These are phyloP conservation scores for Aspergillus novofumigatus DNA, from an alignment of 2,329 filamentous ascomycete species.

Conservation along the genomic window DNA sequence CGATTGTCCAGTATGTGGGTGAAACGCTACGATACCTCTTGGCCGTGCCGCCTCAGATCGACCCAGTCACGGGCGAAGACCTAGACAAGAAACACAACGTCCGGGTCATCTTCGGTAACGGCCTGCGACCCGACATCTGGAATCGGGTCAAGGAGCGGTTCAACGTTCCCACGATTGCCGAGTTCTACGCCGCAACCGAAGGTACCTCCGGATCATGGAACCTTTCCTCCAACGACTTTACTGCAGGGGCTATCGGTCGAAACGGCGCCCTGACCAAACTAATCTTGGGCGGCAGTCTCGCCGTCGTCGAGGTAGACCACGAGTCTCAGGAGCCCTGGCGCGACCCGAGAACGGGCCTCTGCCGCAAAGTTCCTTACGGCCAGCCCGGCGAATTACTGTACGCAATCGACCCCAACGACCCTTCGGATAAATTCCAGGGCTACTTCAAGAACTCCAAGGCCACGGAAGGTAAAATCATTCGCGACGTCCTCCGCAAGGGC, in stretches of 20 bases:
- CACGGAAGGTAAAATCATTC: slow-evolving; percentile 68
- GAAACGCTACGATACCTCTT: slow-evolving; percentile 82
- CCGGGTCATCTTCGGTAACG: slow-evolving; percentile 77
- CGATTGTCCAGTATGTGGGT: slow-evolving; percentile 80
- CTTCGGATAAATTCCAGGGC: slow-evolving; percentile 67
- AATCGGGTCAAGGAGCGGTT: slow-evolving; percentile 77
- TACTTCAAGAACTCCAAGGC: slow-evolving; percentile 73
- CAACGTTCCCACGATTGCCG: slow-evolving; percentile 65
- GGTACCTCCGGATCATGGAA: slow-evolving; percentile 69
- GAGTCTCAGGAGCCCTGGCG: slow-evolving; percentile 65
- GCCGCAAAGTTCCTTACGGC: slow-evolving; percentile 54
- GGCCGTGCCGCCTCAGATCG: slow-evolving; percentile 57
- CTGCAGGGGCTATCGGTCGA: slow-evolving; percentile 73
- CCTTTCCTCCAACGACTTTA: slow-evolving; percentile 65
- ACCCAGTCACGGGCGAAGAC: slow-evolving; percentile 61
- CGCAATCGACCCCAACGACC: slow-evolving; percentile 62
- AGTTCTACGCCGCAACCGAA: slow-evolving; percentile 80
- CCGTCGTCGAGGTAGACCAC: slow-evolving; percentile 67
- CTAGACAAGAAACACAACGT: slow-evolving; percentile 70
- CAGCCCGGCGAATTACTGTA: slow-evolving; percentile 73
- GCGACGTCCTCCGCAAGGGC: slow-evolving; percentile 67
- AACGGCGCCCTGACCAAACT: slow-evolving; percentile 59
- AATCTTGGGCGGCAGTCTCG: slow-evolving; percentile 49
- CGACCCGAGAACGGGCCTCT: slow-evolving; percentile 66
- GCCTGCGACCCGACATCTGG: slow-evolving; percentile 82